These are phyloP conservation scores for Leccinellum rugosiceps DNA, from an alignment of 768 basidiomycete species.

Conservation along the genomic window DNA sequence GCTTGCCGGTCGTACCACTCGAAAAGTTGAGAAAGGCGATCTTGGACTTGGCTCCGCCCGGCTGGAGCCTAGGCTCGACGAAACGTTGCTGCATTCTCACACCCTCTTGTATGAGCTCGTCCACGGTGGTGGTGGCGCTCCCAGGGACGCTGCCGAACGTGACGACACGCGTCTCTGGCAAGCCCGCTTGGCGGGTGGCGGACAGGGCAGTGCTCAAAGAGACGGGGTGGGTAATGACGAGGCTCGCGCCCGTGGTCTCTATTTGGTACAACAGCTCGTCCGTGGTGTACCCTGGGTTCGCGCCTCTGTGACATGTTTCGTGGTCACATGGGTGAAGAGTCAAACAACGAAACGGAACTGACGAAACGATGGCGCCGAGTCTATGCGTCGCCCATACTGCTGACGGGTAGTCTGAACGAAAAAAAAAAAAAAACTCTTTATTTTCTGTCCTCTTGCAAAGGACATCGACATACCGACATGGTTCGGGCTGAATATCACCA, in stretches of 20 bases:
- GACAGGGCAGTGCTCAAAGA: conserved; percentile 25
- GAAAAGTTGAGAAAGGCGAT: conserved; percentile 71
- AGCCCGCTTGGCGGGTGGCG: conserved; percentile 30
- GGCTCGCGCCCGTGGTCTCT: conserved; percentile 20
- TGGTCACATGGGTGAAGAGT: background rate
- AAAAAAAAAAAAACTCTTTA: background rate
- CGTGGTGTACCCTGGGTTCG: conserved; percentile 35
- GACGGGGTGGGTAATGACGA: conserved; percentile 32
- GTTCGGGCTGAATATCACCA: conserved; percentile 64
- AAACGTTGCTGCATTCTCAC: conserved; percentile 36
- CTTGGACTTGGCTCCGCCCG: conserved; percentile 58
- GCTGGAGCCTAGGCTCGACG: conserved; percentile 42
- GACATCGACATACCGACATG: conserved; percentile 45
- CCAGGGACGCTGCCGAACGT: conserved; percentile 21
- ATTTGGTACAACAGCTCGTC: conserved; percentile 35
- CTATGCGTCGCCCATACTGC: conserved; percentile 60
- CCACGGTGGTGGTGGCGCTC: conserved; percentile 33
- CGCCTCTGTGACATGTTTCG: conserved; percentile 18
- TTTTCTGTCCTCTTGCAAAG: background rate
- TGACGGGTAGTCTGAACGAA: conserved; percentile 48
- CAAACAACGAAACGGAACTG: conserved; percentile 18
- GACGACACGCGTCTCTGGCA: conserved; percentile 30
- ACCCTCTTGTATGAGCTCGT: conserved; percentile 48
- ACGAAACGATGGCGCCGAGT: conserved; percentile 59
- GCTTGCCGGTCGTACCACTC: conserved; percentile 69